Conservation (phyloP, 2,329 filamentous ascomycete genomes). For the Cladophialophora exuberans region DNA sequence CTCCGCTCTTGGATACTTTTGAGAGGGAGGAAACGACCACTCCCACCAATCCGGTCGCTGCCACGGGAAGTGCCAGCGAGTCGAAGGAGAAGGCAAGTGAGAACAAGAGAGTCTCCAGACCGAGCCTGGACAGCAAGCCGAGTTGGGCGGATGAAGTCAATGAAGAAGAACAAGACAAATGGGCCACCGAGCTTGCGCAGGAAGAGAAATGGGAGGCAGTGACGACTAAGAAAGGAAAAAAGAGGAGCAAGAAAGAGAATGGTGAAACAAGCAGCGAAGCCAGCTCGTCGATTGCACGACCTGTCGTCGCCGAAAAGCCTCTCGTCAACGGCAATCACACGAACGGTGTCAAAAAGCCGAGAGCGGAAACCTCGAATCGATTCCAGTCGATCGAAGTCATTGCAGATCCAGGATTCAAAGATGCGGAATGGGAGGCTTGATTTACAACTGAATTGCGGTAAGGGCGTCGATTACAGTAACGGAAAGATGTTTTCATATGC, state of each 20-base stretch:
- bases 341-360: slow-evolving; percentile 16
- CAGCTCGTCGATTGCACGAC: slow-evolving; percentile 34
- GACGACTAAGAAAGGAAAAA: slow-evolving; percentile 60
- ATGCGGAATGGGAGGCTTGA: slow-evolving; percentile 32
- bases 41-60: slow-evolving; percentile 19
- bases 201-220: slow-evolving; percentile 66
- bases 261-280: slow-evolving; percentile 49
- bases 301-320: slow-evolving; percentile 6
- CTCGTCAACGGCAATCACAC: slow-evolving; percentile 23
- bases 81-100: slow-evolving; percentile 26
- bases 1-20: slow-evolving; percentile 48
- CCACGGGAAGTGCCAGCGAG: slow-evolving; percentile 17
- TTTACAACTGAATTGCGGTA: background rate
- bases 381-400: slow-evolving; percentile 28
- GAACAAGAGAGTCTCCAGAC: slow-evolving; percentile 17
- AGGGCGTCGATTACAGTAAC: no score
- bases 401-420: slow-evolving; percentile 20
- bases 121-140: slow-evolving; percentile 34
- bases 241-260: slow-evolving; percentile 48
- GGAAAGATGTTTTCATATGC: no score
- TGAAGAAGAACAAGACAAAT: slow-evolving; percentile 65
- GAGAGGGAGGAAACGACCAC: slow-evolving; percentile 31
- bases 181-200: slow-evolving; percentile 49
- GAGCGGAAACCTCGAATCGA: slow-evolving; percentile 25
- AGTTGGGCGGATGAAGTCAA: slow-evolving; percentile 55